Evolutionary conservation across 768 basidiomycete genomes (phyloP), one percentile per base, ranked within the genome.

Genomic region (Crassisporium funariophilum): DNA sequence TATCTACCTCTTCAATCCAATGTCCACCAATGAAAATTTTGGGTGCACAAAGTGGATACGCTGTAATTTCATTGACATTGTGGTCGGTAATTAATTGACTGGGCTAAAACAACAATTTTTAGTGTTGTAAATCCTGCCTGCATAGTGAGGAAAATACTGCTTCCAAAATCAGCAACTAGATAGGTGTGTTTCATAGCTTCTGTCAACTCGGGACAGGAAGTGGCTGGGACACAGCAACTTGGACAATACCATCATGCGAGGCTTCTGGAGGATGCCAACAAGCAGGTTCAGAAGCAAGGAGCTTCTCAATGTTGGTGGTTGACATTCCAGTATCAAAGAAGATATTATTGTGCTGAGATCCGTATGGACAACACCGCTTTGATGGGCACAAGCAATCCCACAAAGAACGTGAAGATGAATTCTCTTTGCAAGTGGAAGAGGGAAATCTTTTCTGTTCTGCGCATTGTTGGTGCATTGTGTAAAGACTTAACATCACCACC

Each of bases 311-410:
- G 39, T 54, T 52, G 5, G n/a, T 27, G 22, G 16, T n/a, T 12
- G 37, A 34, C 19, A 45, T n/a, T 21, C 24, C 20, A 39, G 56
- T 47, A 29, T 49, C 35, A 46, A 62, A 59, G 19, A 63, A 40
- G 25, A 65, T 61, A 41, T 66, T 65, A 52, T 64, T 62, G 31
- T 35, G 53, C 35, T 65, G 16, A 66, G 31, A 54, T 65, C 64
- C 21, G 63, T 65, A 47, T 66, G 64, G 7, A 61, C 59, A 13
- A 65, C 33, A 12, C 53, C 49, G 23, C 56, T 44, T 11, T 38
- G 19, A 41, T 67, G 63, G 22, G 49, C 41, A 27, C 54, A 51
- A 12, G 53, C 50, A 36, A 65, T 36, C 11, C 61, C 63, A 4
- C 44, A 55, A 17, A 66, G 47, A 23, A 53, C 41, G 41, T 65